phyloP scores from a whole-genome alignment of 75 land plant genomes.

The Larix kaempferi region DNA sequence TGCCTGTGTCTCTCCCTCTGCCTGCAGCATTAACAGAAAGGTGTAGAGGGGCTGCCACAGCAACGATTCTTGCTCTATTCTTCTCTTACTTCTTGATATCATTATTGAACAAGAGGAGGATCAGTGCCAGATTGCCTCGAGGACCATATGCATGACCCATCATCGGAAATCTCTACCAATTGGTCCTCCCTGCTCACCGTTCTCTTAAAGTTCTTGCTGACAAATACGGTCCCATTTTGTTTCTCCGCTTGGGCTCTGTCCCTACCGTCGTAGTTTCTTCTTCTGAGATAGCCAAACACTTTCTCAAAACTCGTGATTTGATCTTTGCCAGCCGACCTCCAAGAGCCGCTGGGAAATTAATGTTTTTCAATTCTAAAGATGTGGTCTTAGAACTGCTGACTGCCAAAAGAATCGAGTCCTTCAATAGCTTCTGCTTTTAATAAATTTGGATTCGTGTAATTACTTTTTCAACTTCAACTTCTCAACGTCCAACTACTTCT shows the following conservation, averaged over 20 bases:
- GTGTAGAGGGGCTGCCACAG: no score
- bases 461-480: no score
- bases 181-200: background rate
- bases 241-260: conserved; percentile 8
- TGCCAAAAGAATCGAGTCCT: no score
- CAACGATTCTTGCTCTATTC: no score
- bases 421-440: no score
- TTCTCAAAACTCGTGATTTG: conserved; percentile 12
- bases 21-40: no score
- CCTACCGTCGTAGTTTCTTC: conserved; percentile 9
- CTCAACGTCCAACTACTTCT: no score
- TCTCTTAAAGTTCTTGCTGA: background rate
- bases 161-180: conserved; percentile 16
- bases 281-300: conserved; percentile 4
- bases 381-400: no score
- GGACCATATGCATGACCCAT: conserved; percentile 12
- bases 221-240: conserved; percentile 13
- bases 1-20: no score
- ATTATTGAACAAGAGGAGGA: no score
- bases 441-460: no score
- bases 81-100: no score
- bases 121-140: conserved; percentile 6
- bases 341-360: background rate
- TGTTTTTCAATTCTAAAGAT: conserved; percentile 12
- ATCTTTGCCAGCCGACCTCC: conserved; percentile 12